A percentile compares a stretch with the other conserved stretches of the same genome.
phyloP scores from a whole-genome alignment of 208 protist genomes.

The Naegleria lovaniensis region DNA sequence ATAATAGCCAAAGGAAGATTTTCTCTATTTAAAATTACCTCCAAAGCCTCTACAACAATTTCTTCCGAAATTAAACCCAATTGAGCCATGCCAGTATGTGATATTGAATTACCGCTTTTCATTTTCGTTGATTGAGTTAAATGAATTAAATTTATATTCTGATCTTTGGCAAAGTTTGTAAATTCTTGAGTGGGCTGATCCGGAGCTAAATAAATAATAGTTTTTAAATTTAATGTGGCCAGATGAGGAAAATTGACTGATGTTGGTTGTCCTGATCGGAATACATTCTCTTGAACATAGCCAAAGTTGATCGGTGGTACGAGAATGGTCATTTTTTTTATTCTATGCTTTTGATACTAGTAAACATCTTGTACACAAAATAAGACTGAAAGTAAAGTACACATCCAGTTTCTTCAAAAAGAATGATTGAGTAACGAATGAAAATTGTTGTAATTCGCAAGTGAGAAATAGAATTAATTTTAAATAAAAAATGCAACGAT shows the following conservation, averaged over 20 bases:
- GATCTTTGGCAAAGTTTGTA: conserved; percentile 82
- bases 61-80: conserved; percentile 47
- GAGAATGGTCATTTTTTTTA: neutral
- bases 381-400: too few species aligned
- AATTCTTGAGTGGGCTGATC: conserved; percentile 76
- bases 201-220: conserved; percentile 86
- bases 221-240: conserved; percentile 83
- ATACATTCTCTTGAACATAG: conserved; percentile 90
- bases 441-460: too few species aligned
- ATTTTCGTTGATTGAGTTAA: neutral
- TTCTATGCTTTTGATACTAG: too few species aligned
- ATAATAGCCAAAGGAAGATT: conserved; percentile 92
- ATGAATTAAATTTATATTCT: conserved; percentile 67
- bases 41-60: conserved; percentile 75
- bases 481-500: too few species aligned
- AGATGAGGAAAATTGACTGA: conserved; percentile 93
- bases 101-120: neutral
- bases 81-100: neutral
- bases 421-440: too few species aligned
- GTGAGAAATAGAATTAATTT: neutral
- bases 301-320: conserved; percentile 84
- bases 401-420: too few species aligned
- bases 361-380: too few species aligned
- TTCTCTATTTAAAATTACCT: conserved; percentile 81
- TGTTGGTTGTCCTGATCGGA: conserved; percentile 85